Percentiles rank a stretch among this genome's conserved stretches.
Conservation (phyloP, 2,329 filamentous ascomycete species). For the Aspergillus caelatus region DNA sequence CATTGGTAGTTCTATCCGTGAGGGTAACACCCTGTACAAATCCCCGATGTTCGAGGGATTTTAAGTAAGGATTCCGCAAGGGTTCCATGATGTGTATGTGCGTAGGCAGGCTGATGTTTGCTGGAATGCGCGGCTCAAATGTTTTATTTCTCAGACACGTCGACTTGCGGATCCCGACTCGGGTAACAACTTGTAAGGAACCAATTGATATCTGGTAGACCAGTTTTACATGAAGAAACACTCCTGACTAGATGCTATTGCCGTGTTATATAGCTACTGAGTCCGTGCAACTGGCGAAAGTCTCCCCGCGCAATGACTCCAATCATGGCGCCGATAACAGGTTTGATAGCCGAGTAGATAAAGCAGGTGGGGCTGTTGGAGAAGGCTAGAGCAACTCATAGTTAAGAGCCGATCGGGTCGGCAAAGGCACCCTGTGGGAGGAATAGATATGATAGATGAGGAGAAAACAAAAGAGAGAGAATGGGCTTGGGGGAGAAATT, state of each 20-base stretch:
- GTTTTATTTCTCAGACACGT: not conserved
- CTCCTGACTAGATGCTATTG: not conserved
- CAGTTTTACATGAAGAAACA: not conserved
- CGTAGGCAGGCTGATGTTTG: too few relatives aligned
- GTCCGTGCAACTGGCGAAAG: not conserved
- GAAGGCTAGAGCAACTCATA: not conserved
- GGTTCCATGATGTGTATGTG: constrained; percentile 27
- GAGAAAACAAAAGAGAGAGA: not conserved
- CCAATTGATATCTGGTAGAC: not conserved
- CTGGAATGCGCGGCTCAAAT: not conserved
- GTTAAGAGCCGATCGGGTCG: not conserved
- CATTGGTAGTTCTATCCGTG: constrained; percentile 29
- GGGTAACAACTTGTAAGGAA: not conserved
- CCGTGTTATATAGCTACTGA: not conserved
- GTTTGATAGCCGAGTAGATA: not conserved
- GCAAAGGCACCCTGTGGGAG: not conserved
- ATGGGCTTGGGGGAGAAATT: too few relatives aligned
- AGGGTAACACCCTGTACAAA: constrained; percentile 55
- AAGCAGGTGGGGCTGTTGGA: not conserved
- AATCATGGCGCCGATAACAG: not conserved
- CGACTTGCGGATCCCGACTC: not conserved
- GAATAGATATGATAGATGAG: not conserved
- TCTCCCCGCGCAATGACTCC: not conserved
- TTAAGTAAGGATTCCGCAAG: constrained; percentile 23
- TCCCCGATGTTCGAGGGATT: constrained; percentile 44